phyloP scores from a whole-genome alignment of 2,329 filamentous ascomycete species.

The Penicillium sp. region DNA sequence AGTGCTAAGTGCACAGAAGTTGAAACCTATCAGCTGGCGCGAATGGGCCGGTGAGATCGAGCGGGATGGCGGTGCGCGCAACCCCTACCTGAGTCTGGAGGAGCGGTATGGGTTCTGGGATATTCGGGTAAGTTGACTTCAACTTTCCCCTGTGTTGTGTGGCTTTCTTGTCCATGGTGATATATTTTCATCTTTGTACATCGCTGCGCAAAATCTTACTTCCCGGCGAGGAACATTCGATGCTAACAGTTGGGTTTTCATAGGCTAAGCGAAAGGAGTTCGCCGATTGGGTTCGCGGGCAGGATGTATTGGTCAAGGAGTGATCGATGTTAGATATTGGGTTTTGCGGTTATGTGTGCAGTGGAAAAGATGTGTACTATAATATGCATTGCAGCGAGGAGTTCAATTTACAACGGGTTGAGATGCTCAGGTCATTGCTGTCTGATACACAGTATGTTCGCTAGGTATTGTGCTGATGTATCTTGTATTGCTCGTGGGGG shows the following conservation, averaged over 20 bases:
- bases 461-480: not conserved
- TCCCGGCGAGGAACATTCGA: not conserved
- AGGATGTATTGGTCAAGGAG: conserved; percentile 29
- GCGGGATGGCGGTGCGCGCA: conserved; percentile 64
- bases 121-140: conserved; percentile 64
- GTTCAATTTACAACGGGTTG: conserved; percentile 3
- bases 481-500: not conserved
- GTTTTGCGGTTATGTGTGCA: conserved; percentile 1
- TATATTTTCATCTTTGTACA: not conserved
- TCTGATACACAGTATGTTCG: not conserved
- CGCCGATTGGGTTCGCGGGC: conserved; percentile 62
- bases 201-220: not conserved
- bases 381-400: conserved; percentile 21
- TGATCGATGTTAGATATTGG: conserved; percentile 13
- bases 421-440: conserved; percentile 5
- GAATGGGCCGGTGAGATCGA: conserved; percentile 69
- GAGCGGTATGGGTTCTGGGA: conserved; percentile 81
- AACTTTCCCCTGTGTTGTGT: not conserved
- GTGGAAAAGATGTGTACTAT: conserved; percentile 16
- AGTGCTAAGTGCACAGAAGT: conserved; percentile 68
- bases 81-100: conserved; percentile 76
- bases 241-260: conserved; percentile 15
- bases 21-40: conserved; percentile 86
- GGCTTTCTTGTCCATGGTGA: not conserved
- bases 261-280: conserved; percentile 69